phyloP scores from a whole-genome alignment of 169 alveolate species.

The Plasmodium vivax region DNA sequence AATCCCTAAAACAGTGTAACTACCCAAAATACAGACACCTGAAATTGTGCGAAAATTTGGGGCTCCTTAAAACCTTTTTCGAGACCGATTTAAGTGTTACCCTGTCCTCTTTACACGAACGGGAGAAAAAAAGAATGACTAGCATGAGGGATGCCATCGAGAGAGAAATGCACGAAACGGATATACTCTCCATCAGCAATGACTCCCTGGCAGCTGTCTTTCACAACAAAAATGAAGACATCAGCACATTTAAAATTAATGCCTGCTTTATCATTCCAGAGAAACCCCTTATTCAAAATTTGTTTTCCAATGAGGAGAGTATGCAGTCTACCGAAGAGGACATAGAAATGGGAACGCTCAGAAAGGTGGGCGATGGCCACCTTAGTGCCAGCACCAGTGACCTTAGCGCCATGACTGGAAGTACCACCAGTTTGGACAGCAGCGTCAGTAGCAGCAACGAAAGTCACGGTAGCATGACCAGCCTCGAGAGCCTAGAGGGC shows the following conservation, averaged over 20 bases:
- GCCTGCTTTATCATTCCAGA: conserved; percentile 33
- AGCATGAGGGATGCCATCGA: conserved; percentile 30
- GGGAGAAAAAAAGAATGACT: conserved; percentile 25
- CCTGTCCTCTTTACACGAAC: background rate
- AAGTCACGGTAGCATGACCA: background rate
- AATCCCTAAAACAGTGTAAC: background rate
- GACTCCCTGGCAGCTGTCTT: conserved; percentile 45
- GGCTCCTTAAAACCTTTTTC: conserved; percentile 17
- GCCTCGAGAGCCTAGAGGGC: background rate
- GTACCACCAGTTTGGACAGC: background rate
- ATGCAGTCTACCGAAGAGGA: background rate
- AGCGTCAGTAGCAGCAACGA: background rate
- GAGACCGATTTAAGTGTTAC: background rate
- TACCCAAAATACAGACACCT: background rate
- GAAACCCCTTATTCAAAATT: background rate
- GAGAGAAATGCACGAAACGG: background rate
- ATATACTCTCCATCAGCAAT: conserved; percentile 42
- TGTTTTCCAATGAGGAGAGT: background rate
- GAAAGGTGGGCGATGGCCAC: background rate
- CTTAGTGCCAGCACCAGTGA: background rate
- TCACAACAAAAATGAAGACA: conserved; percentile 22
- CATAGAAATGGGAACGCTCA: background rate
- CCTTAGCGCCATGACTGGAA: background rate
- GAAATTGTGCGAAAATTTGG: conserved; percentile 44
- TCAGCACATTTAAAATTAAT: conserved; percentile 8